Percentiles rank a stretch among this genome's conserved stretches.
phyloP scores from a whole-genome alignment of 2,329 filamentous ascomycete species.

The Chaetoscypha palmicola region DNA sequence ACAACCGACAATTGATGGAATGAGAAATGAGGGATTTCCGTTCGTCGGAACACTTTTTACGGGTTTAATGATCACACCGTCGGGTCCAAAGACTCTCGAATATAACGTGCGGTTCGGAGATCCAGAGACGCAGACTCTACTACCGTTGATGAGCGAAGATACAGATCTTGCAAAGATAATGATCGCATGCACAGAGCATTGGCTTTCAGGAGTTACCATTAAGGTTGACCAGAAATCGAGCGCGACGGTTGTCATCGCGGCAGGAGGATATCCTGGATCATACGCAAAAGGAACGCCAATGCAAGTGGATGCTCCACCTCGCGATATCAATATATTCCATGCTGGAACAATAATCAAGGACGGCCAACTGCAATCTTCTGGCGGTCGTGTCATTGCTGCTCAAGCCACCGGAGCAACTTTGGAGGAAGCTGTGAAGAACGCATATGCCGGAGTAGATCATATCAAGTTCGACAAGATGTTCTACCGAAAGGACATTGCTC shows the following conservation, averaged over 20 bases:
- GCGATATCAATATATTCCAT: conserved; percentile 74
- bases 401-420: conserved; percentile 72
- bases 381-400: conserved; percentile 90
- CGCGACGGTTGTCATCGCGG: conserved; percentile 88
- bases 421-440: conserved; percentile 74
- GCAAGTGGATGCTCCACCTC: conserved; percentile 39
- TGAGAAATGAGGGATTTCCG: conserved; percentile 70
- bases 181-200: conserved; percentile 73
- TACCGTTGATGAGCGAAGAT: conserved; percentile 68
- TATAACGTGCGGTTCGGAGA: conserved; percentile 94
- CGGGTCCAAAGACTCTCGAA: conserved; percentile 76
- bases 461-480: conserved; percentile 59
- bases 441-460: conserved; percentile 55
- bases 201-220: conserved; percentile 62
- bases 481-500: conserved; percentile 86
- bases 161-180: conserved; percentile 85
- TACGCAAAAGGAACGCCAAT: conserved; percentile 73
- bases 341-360: conserved; percentile 71
- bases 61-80: conserved; percentile 84
- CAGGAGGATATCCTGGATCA: conserved; percentile 80
- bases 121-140: conserved; percentile 81
- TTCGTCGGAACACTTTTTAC: conserved; percentile 76
- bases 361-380: conserved; percentile 63
- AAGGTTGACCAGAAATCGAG: conserved; percentile 65
- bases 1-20: conserved; percentile 82